Conservation (phyloP, 306 rosid species). For the Lathyrus tuberosus region DNA sequence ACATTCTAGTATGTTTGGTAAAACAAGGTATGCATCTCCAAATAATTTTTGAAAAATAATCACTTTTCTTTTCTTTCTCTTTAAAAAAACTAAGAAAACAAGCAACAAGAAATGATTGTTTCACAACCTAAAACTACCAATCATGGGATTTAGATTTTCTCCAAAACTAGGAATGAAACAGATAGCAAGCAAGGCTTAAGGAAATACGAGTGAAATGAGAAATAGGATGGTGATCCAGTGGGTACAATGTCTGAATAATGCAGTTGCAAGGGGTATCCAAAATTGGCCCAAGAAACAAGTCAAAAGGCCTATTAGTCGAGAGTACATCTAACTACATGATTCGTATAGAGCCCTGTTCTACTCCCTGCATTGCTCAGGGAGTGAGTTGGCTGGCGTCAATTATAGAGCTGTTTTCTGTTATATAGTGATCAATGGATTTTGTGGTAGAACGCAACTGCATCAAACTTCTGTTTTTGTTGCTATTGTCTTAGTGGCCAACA, state of each 20-base stretch:
- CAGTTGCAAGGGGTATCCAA: neutral
- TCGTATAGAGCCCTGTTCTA: neutral
- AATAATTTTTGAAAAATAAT: neutral
- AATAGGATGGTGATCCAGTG: slow-evolving; percentile 1
- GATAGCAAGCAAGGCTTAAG: neutral
- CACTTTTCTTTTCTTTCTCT: neutral
- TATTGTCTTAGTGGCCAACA: too few relatives aligned
- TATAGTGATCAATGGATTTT: neutral
- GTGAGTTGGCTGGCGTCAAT: neutral
- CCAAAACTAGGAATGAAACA: slow-evolving; percentile 12
- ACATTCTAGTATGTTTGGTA: neutral
- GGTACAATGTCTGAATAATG: neutral
- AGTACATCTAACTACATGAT: neutral
- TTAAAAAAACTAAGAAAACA: neutral
- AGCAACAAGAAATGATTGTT: neutral
- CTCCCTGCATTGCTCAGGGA: neutral
- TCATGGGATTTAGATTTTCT: neutral
- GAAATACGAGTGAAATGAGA: neutral
- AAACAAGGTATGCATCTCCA: too few relatives aligned
- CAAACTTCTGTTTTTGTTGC: neutral
- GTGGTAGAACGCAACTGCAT: neutral
- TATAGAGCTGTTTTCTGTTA: neutral
- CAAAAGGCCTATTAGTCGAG: neutral
- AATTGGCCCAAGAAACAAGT: neutral
- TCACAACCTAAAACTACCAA: slow-evolving; percentile 1